phyloP scores from a whole-genome alignment of 495 filamentous ascomycete species.

The Podospora fimiseda region DNA sequence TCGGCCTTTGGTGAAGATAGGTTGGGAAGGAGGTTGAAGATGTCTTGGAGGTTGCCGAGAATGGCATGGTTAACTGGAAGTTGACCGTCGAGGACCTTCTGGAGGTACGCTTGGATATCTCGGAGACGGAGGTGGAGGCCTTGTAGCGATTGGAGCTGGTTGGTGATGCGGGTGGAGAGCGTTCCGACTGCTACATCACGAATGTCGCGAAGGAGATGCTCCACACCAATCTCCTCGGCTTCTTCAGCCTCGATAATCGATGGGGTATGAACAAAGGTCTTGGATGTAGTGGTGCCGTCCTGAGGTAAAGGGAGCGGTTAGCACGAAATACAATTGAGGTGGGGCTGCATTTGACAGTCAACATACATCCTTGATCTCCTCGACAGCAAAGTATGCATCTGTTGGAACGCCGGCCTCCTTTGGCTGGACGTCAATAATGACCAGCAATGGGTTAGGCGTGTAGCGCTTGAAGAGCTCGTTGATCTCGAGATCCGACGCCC shows the following conservation, averaged over 20 bases:
- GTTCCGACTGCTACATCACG: slow-evolving; percentile 97
- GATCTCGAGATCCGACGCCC: slow-evolving; percentile 96
- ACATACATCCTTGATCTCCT: slow-evolving; percentile 98
- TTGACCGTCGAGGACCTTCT: slow-evolving; percentile 87
- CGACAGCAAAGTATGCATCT: slow-evolving; percentile 97
- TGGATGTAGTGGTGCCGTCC: slow-evolving; percentile 96
- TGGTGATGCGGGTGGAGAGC: slow-evolving; percentile 95
- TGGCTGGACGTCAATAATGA: slow-evolving; percentile 97
- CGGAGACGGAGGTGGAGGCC: slow-evolving; percentile 91
- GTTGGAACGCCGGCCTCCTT: slow-evolving; percentile 98
- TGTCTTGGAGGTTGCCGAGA: slow-evolving; percentile 93
- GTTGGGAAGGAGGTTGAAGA: slow-evolving; percentile 98
- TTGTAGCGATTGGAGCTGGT: slow-evolving; percentile 94
- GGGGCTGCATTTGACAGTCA: neutral
- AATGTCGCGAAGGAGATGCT: slow-evolving; percentile 96
- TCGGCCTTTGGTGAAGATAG: slow-evolving; percentile 68
- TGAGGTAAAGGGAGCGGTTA: slow-evolving; percentile 29
- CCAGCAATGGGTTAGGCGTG: slow-evolving; percentile 89
- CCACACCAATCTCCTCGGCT: slow-evolving; percentile 97
- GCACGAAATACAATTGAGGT: neutral
- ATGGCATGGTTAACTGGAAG: slow-evolving; percentile 97
- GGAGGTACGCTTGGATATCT: slow-evolving; percentile 90
- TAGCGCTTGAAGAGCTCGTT: slow-evolving; percentile 99
- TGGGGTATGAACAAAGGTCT: slow-evolving; percentile 98
- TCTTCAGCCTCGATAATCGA: slow-evolving; percentile 98